Evolutionary conservation across 192 early-diverging fungal species (phyloP).

Genomic region (Piromyces sp.): DNA sequence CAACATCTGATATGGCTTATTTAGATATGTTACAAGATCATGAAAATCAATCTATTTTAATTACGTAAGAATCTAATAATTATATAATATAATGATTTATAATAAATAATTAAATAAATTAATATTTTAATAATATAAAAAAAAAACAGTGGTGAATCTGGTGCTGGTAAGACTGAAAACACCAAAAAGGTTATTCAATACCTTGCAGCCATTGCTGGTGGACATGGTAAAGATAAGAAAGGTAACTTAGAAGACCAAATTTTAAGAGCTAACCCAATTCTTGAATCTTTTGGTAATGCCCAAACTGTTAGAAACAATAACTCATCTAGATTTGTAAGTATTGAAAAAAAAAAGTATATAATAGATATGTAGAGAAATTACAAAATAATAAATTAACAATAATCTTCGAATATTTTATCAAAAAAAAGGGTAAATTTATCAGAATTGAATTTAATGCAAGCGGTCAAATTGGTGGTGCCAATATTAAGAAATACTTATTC

Average conservation of each 20-base stretch:
- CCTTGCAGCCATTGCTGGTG: slow-evolving; percentile 71
- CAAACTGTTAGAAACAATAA: slow-evolving; percentile 98
- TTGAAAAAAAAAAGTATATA: too few relatives aligned
- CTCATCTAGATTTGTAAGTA: slow-evolving; percentile 82
- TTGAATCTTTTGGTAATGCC: slow-evolving; percentile 97
- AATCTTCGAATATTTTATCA: too few relatives aligned
- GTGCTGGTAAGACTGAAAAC: slow-evolving; percentile 98
- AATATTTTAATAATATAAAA: not conserved
- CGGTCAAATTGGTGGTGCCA: slow-evolving; percentile 82
- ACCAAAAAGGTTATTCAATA: slow-evolving; percentile 99
- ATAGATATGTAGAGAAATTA: too few relatives aligned
- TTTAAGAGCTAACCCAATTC: slow-evolving; percentile 87
- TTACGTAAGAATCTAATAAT: too few relatives aligned
- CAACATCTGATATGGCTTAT: slow-evolving; percentile 82
- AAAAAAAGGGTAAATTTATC: slow-evolving; percentile 78
- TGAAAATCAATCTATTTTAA: slow-evolving; percentile 93
- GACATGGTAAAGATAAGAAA: slow-evolving; percentile 7
- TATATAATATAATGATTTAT: too few relatives aligned
- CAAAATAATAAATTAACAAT: not conserved
- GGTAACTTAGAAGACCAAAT: slow-evolving; percentile 76
- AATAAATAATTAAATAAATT: too few relatives aligned
- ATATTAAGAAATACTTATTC: slow-evolving; percentile 91
- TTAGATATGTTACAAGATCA: slow-evolving; percentile 83
- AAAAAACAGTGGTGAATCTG: slow-evolving; percentile 74
- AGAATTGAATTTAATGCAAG: slow-evolving; percentile 83